Base-by-base conservation (phyloP, 139 green algal species). In the Auxenochlorella protothecoides region DNA sequence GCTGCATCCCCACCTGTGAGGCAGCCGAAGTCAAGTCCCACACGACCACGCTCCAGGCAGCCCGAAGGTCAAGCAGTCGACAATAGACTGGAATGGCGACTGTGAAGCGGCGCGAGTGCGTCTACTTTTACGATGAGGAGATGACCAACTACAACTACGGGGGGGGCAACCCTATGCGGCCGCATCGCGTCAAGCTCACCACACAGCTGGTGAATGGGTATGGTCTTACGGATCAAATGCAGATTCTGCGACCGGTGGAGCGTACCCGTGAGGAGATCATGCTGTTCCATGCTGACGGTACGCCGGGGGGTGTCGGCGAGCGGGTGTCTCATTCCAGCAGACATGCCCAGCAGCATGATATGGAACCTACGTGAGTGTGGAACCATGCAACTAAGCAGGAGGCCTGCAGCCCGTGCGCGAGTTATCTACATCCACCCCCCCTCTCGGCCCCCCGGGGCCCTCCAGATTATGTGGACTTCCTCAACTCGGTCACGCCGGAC, bases 391-490 rank as follows among this genome's bases (percentile, higher is more conserved):
- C 27, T 44, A 44, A 44, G 27, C 27, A 44, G 27, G 27, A 44
- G 0, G 27, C 27, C 27, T 44, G 27, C 27, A 44, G 27, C 27
- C 27, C 27, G 27, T 44, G 27, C 27, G 27, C 27, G 27, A 44
- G 27, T 44, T 44, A 44, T 44, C 27, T 44, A 14, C 4, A 5
- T 3, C 13, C 57, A 9, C 56, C 56, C 9, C 61, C 60, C 60
- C 63, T 27, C 27, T 44, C 27, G 27, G 27, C 27, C 27, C 27
- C 27, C 27, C 27, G 27, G 27, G 27, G 27, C 9, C 15, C 51
- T 73, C 27, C 83, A 96, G 94, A 99, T 51, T 99, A 99, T 81
- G 87, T 99, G 53, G 84, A 93, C 72, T 99, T 99, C 76, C 85
- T 99, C 14, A 81, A 78, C n/a, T 84, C 78, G 51, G 89, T 99